These are phyloP conservation scores for Solanum chacoense DNA, from an alignment of 305 asterid species.

Conservation along the genomic window DNA sequence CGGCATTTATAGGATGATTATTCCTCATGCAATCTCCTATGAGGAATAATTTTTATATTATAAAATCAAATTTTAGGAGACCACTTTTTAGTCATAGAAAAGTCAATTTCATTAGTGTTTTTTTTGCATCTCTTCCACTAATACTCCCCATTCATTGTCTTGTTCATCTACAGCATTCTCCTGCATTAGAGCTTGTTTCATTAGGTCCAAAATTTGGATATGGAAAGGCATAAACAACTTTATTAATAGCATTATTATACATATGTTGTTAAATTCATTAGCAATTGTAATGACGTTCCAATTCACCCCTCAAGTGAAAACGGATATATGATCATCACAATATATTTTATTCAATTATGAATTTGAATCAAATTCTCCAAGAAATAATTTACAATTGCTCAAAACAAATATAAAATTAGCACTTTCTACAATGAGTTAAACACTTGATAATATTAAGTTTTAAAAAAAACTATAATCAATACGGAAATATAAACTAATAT, in stretches of 20 bases:
- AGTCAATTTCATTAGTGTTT: not conserved
- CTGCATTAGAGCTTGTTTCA: not conserved
- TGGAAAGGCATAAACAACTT: not conserved
- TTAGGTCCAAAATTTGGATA: fast-evolving
- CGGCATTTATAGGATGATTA: not conserved
- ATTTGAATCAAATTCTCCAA: not conserved
- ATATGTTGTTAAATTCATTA: not conserved
- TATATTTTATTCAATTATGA: not conserved
- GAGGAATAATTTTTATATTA: no score
- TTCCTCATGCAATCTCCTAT: no score
- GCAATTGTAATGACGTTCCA: not conserved
- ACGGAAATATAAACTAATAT: no score
- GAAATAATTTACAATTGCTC: no score
- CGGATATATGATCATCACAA: not conserved
- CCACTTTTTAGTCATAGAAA: no score
- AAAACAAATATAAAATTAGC: not conserved
- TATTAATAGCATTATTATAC: not conserved
- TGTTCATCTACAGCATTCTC: no score
- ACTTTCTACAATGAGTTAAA: not conserved
- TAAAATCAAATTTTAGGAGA: no score
- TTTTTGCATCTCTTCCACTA: not conserved
- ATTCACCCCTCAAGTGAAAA: not conserved
- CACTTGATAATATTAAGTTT: no score
- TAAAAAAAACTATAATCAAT: no score
- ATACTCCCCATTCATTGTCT: not conserved